These are phyloP conservation scores for Globisporangium orthogonon DNA, from an alignment of 352 stramenopile genomes.

Conservation along the genomic window DNA sequence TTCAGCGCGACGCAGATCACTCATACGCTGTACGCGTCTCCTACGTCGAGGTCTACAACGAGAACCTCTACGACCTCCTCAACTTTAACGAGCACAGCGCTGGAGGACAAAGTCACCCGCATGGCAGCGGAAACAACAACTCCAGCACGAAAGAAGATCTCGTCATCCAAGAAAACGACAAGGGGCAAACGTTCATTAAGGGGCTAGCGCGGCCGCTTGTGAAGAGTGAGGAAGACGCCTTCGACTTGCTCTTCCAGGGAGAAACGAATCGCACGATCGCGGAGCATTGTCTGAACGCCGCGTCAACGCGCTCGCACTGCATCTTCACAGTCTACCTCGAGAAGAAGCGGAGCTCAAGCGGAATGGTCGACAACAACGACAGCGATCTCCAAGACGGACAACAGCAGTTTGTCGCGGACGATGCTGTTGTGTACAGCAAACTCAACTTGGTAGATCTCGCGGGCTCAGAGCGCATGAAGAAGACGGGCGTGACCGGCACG, in stretches of 20 bases:
- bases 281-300: conserved; percentile 74
- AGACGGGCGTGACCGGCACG: conserved; percentile 47
- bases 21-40: conserved; percentile 54
- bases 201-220: conserved; percentile 51
- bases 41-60: conserved; percentile 90
- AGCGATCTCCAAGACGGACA: neutral
- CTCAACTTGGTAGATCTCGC: conserved; percentile 92
- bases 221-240: conserved; percentile 55
- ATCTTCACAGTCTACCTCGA: conserved; percentile 80
- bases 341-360: conserved; percentile 23
- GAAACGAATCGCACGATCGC: conserved; percentile 76
- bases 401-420: neutral
- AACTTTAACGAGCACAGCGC: conserved; percentile 15
- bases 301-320: conserved; percentile 71
- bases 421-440: conserved; percentile 68
- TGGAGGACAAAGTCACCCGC: conserved; percentile 7
- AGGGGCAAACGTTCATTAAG: conserved; percentile 62
- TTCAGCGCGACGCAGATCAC: conserved; percentile 39
- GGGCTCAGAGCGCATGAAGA: conserved; percentile 90
- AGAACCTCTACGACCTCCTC: conserved; percentile 85
- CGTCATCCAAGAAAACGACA: conserved; percentile 52
- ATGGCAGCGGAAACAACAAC: conserved; percentile 14
- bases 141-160: conserved; percentile 22
- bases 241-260: conserved; percentile 75
- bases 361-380: conserved; percentile 12